Conservation (phyloP, 23 red algal genomes). For the Chondrus crispus region DNA sequence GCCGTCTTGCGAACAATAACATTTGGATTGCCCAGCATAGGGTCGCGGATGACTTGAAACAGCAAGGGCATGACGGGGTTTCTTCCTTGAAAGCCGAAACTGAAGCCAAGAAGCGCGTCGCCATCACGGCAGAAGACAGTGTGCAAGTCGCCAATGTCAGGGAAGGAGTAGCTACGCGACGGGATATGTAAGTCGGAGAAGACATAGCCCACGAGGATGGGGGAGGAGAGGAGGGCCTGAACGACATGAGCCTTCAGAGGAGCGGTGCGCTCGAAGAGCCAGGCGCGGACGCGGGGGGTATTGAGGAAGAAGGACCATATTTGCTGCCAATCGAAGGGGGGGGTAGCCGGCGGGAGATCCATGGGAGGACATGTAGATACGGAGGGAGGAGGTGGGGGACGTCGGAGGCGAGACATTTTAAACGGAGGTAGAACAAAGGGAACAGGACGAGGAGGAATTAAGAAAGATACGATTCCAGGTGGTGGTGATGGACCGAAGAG, state of each 20-base stretch:
- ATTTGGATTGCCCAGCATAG: constrained; percentile 21
- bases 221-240: constrained; percentile 19
- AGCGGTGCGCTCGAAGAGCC: constrained; percentile 36
- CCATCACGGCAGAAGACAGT: constrained; percentile 35
- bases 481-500: neutral
- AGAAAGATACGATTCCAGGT: too few species aligned
- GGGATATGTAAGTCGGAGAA: neutral
- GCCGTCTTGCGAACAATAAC: constrained; percentile 42
- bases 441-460: too few species aligned
- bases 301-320: constrained; percentile 51
- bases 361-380: neutral
- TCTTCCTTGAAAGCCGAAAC: constrained; percentile 51
- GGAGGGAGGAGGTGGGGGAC: neutral
- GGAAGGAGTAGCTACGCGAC: constrained; percentile 13
- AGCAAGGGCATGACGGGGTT: constrained; percentile 40
- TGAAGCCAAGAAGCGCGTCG: constrained; percentile 43
- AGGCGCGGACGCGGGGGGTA: constrained; percentile 35
- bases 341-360: too few species aligned
- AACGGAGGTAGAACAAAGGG: too few species aligned
- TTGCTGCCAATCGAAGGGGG: constrained; percentile 34
- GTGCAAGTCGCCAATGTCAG: constrained; percentile 51
- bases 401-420: neutral
- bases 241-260: constrained; percentile 35
- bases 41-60: constrained; percentile 43
- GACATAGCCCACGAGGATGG: constrained; percentile 43